Evolutionary conservation across 2,329 filamentous ascomycete genomes (phyloP).

Genomic region (Fusarium goolgardi): DNA sequence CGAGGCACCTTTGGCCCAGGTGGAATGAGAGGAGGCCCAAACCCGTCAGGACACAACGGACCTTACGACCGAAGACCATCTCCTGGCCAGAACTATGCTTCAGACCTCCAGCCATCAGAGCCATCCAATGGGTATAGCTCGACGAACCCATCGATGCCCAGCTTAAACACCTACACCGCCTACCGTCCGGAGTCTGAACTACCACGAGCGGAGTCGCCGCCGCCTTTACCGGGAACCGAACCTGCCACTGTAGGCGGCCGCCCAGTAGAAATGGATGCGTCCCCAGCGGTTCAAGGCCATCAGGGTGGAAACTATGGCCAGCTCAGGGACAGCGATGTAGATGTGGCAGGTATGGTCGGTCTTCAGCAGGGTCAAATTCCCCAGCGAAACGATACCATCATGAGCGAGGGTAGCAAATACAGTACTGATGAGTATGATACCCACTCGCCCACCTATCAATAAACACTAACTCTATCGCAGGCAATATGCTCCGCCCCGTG

Average conservation of each 20-base stretch:
- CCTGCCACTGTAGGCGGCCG: conserved; percentile 64
- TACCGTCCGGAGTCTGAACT: conserved; percentile 61
- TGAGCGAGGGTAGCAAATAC: conserved; percentile 78
- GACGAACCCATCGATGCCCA: conserved; percentile 49
- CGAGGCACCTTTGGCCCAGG: conserved; percentile 49
- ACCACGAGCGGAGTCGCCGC: conserved; percentile 72
- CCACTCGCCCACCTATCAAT: background rate
- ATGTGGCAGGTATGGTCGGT: conserved; percentile 79
- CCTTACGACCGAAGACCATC: conserved; percentile 55
- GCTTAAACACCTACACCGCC: conserved; percentile 55
- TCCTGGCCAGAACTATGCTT: conserved; percentile 55
- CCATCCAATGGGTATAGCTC: conserved; percentile 46
- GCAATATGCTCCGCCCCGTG: conserved; percentile 66
- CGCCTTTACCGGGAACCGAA: conserved; percentile 65
- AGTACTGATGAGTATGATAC: conserved; percentile 73
- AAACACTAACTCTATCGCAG: conserved; percentile 42
- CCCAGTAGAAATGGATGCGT: conserved; percentile 84
- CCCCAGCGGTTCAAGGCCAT: conserved; percentile 57
- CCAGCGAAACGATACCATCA: conserved; percentile 61
- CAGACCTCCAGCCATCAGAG: conserved; percentile 55
- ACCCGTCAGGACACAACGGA: conserved; percentile 57
- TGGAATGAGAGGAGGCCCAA: conserved; percentile 49
- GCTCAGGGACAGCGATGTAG: conserved; percentile 73
- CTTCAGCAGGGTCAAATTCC: conserved; percentile 68
- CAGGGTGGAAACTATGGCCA: conserved; percentile 60